A percentile compares a stretch with the other conserved stretches of the same genome.
Conservation (phyloP, 257 asterid genomes). For the Primulina eburnea region DNA sequence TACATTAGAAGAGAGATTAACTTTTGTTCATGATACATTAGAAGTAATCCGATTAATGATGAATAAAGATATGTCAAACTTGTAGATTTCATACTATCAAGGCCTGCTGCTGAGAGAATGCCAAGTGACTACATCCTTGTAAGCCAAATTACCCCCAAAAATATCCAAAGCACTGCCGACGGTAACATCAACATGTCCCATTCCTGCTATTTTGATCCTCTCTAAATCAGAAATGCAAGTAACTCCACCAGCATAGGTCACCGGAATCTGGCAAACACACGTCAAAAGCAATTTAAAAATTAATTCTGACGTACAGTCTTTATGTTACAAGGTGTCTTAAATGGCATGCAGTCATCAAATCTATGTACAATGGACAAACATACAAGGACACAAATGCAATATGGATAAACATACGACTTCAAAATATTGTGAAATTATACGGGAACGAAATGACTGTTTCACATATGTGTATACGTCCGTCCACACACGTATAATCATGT, state of each 20-base stretch:
- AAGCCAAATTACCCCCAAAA: conserved; percentile 82
- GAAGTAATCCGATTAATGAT: background rate
- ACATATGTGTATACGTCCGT: background rate
- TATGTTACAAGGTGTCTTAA: conserved; percentile 1
- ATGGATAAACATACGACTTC: too few species aligned
- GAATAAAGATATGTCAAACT: background rate
- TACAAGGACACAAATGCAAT: background rate
- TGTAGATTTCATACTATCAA: conserved; percentile 32
- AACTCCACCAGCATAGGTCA: conserved; percentile 97
- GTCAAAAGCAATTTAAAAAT: conserved; percentile 4
- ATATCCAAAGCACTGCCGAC: conserved; percentile 95
- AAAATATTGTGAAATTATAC: background rate
- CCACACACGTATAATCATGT: too few species aligned
- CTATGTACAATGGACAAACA: background rate
- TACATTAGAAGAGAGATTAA: background rate
- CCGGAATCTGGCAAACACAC: conserved; percentile 60
- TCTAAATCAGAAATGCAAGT: conserved; percentile 73
- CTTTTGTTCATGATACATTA: background rate
- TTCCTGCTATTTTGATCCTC: conserved; percentile 72
- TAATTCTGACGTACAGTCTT: background rate
- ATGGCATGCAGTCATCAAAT: background rate
- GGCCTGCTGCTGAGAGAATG: conserved; percentile 65
- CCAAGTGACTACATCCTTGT: conserved; percentile 88
- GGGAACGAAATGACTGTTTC: background rate
- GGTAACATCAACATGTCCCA: conserved; percentile 82